phyloP scores from a whole-genome alignment of 331 rosid species.

The Arachis monticola region DNA sequence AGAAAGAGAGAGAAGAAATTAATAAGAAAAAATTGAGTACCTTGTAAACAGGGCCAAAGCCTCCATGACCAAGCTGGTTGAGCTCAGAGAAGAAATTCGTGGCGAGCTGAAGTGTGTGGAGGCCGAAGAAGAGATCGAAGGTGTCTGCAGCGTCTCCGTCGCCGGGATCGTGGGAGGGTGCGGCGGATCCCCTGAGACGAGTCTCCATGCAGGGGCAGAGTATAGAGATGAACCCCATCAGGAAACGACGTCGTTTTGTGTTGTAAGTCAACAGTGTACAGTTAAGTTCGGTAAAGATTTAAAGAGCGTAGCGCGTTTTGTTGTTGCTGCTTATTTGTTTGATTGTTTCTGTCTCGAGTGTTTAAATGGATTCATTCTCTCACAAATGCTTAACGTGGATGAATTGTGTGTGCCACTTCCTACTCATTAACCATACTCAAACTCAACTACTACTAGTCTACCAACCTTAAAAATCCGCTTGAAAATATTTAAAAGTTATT shows the following conservation, averaged over 20 bases:
- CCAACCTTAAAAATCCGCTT: too few relatives aligned
- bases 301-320: too few relatives aligned
- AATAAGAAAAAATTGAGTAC: slow-evolving; percentile 31
- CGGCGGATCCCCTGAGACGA: slow-evolving; percentile 30
- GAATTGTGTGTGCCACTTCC: too few relatives aligned
- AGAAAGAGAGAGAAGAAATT: neutral
- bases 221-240: slow-evolving; percentile 48
- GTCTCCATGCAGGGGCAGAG: slow-evolving; percentile 50
- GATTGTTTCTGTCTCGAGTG: too few relatives aligned
- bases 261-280: neutral
- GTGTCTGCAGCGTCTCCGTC: slow-evolving; percentile 36
- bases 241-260: neutral
- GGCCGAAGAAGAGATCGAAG: slow-evolving; percentile 55
- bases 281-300: neutral
- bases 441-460: too few relatives aligned
- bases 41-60: slow-evolving; percentile 96
- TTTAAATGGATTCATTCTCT: too few relatives aligned
- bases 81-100: slow-evolving; percentile 73
- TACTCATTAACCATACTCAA: too few relatives aligned
- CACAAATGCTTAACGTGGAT: too few relatives aligned
- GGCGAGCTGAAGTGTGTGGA: slow-evolving; percentile 69
- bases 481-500: too few relatives aligned
- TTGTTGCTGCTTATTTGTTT: too few relatives aligned
- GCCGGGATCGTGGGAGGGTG: slow-evolving; percentile 23
- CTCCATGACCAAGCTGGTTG: slow-evolving; percentile 90